These are phyloP conservation scores for Cryptosporidium sp. DNA, from an alignment of 169 alveolate species.

Conservation along the genomic window DNA sequence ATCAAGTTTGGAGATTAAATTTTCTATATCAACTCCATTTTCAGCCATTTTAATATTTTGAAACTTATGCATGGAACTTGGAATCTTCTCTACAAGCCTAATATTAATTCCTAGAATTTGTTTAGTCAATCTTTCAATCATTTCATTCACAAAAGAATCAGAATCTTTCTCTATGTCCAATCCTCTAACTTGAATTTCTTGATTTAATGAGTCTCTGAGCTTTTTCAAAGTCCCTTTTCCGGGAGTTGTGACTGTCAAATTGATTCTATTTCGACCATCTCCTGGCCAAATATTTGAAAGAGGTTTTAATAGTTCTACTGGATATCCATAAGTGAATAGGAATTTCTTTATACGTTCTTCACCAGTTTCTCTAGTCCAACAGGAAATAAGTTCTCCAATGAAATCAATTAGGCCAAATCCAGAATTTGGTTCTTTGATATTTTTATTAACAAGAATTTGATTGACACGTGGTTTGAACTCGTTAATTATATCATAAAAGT, in stretches of 20 bases:
- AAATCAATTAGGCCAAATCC: slow-evolving; percentile 40
- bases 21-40: slow-evolving; percentile 14
- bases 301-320: slow-evolving; percentile 1
- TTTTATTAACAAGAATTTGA: background rate
- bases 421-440: slow-evolving; percentile 12
- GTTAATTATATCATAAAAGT: slow-evolving; percentile 17
- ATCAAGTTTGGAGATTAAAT: background rate
- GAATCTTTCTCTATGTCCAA: background rate
- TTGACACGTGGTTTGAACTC: background rate
- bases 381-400: slow-evolving; percentile 47
- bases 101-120: slow-evolving; percentile 4
- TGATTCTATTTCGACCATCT: slow-evolving; percentile 18
- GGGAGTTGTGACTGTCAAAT: background rate
- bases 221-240: background rate
- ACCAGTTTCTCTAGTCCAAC: slow-evolving; percentile 47
- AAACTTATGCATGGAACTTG: background rate
- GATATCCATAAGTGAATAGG: background rate
- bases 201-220: background rate
- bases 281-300: slow-evolving; percentile 70
- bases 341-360: slow-evolving; percentile 19
- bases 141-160: background rate
- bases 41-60: background rate
- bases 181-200: background rate
- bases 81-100: background rate
- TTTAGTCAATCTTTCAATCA: background rate